phyloP scores from a whole-genome alignment of 2,329 filamentous ascomycete genomes.

The Neofusicoccum parvum region DNA sequence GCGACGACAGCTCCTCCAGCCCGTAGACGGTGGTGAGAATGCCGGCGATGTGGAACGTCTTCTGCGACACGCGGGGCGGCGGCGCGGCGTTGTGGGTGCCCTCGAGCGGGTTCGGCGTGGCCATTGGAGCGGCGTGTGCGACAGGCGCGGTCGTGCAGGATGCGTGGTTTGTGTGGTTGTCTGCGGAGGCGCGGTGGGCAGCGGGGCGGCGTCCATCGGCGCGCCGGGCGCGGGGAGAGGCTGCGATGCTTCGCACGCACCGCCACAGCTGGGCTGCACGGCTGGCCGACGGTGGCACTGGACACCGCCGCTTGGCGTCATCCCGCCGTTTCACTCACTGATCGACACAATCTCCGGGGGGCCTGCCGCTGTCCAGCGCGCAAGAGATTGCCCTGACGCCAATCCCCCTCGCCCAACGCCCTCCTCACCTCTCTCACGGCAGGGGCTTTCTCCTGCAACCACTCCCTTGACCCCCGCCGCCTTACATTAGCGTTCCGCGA shows the following conservation, averaged over 20 bases:
- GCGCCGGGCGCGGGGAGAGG: neutral
- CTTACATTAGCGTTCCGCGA: neutral
- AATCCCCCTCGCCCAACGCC: conserved; percentile 10
- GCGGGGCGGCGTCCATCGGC: neutral
- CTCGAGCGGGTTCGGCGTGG: conserved; percentile 38
- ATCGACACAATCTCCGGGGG: conserved; percentile 15
- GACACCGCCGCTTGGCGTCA: conserved; percentile 9
- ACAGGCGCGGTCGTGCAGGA: too few species aligned
- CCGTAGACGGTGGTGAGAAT: conserved; percentile 81
- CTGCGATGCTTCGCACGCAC: too few species aligned
- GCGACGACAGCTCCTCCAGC: conserved; percentile 66
- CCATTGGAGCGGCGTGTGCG: conserved; percentile 27
- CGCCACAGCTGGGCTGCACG: too few species aligned
- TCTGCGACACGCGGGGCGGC: conserved; percentile 58
- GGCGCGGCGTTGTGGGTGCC: conserved; percentile 29
- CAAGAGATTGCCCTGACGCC: conserved; percentile 14
- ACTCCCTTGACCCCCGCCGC: neutral
- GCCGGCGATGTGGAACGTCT: conserved; percentile 72
- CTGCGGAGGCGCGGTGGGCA: too few species aligned
- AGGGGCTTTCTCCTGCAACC: conserved; percentile 15
- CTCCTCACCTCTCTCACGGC: conserved; percentile 9
- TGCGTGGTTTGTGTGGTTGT: too few species aligned
- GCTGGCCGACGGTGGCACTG: neutral
- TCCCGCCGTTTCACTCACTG: conserved; percentile 13
- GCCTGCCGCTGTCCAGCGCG: conserved; percentile 15